phyloP scores from a whole-genome alignment of 345 rosid genomes.

The Lepidium africanum region DNA sequence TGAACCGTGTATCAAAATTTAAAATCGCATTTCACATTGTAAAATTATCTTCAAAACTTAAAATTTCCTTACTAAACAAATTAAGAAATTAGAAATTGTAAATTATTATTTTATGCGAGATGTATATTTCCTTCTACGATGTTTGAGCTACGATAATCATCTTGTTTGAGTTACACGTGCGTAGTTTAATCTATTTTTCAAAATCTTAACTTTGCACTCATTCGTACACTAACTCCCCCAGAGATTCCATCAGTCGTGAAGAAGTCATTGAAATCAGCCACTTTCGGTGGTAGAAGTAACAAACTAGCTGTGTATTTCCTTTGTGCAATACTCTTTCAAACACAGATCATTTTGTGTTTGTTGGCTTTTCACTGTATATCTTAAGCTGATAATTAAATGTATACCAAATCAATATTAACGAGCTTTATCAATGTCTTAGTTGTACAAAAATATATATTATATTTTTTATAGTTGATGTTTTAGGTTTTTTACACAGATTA shows the following conservation, averaged over 20 bases:
- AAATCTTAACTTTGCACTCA: conserved; percentile 71
- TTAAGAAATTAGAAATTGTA: too few relatives aligned
- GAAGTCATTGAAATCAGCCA: conserved; percentile 31
- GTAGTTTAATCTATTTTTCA: too few relatives aligned
- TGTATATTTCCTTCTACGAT: too few relatives aligned
- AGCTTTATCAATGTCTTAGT: background rate
- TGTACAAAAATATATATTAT: too few relatives aligned
- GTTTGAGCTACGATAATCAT: too few relatives aligned
- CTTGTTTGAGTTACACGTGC: too few relatives aligned
- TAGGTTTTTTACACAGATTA: too few relatives aligned
- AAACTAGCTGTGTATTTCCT: conserved; percentile 21
- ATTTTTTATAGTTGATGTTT: too few relatives aligned
- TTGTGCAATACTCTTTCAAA: too few relatives aligned
- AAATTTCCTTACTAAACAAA: background rate
- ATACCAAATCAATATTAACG: background rate
- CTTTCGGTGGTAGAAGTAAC: conserved; percentile 27
- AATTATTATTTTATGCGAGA: too few relatives aligned
- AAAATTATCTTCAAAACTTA: background rate
- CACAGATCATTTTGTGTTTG: too few relatives aligned
- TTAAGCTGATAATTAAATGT: background rate
- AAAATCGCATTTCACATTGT: background rate
- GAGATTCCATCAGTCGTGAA: conserved; percentile 38
- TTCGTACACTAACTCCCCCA: conserved; percentile 70
- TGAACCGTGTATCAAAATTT: background rate
- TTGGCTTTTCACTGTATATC: background rate